Evolutionary conservation across 768 basidiomycete genomes (phyloP).

Genomic region (Tricholoma hemisulphureum): DNA sequence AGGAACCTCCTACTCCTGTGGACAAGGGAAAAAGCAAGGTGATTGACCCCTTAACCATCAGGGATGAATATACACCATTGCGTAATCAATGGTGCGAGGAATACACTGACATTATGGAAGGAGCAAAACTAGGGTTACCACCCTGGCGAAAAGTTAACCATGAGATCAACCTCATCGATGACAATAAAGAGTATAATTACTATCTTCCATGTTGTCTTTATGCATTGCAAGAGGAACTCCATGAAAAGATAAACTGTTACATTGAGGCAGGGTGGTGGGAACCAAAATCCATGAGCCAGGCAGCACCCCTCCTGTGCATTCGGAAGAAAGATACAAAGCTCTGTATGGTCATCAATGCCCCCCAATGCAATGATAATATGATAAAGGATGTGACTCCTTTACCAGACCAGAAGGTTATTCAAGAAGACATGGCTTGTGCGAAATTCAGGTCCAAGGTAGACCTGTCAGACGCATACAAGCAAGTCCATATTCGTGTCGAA

Average conservation of each 20-base stretch:
- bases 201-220: constrained; percentile 33
- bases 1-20: too few species aligned
- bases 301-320: constrained; percentile 32
- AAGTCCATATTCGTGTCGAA: constrained; percentile 30
- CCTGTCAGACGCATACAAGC: constrained; percentile 42
- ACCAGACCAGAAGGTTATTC: constrained; percentile 37
- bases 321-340: constrained; percentile 32
- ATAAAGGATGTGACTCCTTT: constrained; percentile 39
- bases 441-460: constrained; percentile 40
- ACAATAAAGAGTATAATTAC: too few species aligned
- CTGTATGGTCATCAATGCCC: constrained; percentile 32
- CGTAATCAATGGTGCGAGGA: too few species aligned
- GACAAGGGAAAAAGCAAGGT: too few species aligned
- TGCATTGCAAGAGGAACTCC: constrained; percentile 22
- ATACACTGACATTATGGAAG: too few species aligned
- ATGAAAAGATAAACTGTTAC: too few species aligned
- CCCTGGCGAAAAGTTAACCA: too few species aligned
- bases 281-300: constrained; percentile 17
- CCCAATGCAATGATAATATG: constrained; percentile 39
- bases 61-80: too few species aligned
- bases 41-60: too few species aligned
- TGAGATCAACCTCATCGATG: too few species aligned
- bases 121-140: too few species aligned
- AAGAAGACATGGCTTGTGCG: constrained; percentile 30
- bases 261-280: constrained; percentile 35